Evolutionary conservation across 805 yeast genomes (phyloP).

Genomic region (Zygosaccharomyces bisporus): DNA sequence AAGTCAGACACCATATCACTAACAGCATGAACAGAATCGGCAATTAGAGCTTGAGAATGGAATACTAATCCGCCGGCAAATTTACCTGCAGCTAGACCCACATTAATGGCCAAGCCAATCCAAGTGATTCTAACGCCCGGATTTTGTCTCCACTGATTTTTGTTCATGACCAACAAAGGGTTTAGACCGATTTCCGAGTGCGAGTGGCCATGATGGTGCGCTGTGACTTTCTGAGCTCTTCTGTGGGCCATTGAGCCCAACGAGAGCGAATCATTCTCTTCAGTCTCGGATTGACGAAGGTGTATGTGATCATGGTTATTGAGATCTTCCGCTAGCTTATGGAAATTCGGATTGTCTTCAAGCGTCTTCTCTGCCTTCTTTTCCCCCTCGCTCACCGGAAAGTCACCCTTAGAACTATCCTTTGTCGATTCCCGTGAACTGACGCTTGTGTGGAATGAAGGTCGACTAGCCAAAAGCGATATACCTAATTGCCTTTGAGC

Average conservation of each 20-base stretch:
- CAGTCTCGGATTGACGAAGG: conserved; percentile 42
- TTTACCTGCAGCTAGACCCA: conserved; percentile 81
- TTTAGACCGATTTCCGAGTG: conserved; percentile 36
- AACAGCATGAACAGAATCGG: conserved; percentile 92
- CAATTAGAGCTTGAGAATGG: conserved; percentile 91
- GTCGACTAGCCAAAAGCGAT: background rate
- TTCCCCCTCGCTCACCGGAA: conserved; percentile 13
- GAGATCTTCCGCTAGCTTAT: conserved; percentile 17
- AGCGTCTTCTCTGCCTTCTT: conserved; percentile 17
- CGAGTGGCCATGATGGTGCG: conserved; percentile 14
- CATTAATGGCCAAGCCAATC: conserved; percentile 81
- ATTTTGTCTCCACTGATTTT: conserved; percentile 48
- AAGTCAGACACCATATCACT: conserved; percentile 89
- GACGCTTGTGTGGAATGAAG: background rate
- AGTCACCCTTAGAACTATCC: background rate
- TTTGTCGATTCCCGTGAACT: background rate
- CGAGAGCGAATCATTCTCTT: conserved; percentile 39
- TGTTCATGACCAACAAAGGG: conserved; percentile 38
- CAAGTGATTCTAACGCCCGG: conserved; percentile 93
- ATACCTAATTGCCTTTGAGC: background rate
- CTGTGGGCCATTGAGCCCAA: conserved; percentile 36
- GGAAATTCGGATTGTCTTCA: conserved; percentile 20
- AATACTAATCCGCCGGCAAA: conserved; percentile 86
- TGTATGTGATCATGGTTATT: conserved; percentile 40
- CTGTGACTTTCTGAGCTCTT: conserved; percentile 7